Base-by-base conservation (phyloP, 805 yeast species). In the Priceomyces fermenticarens region DNA sequence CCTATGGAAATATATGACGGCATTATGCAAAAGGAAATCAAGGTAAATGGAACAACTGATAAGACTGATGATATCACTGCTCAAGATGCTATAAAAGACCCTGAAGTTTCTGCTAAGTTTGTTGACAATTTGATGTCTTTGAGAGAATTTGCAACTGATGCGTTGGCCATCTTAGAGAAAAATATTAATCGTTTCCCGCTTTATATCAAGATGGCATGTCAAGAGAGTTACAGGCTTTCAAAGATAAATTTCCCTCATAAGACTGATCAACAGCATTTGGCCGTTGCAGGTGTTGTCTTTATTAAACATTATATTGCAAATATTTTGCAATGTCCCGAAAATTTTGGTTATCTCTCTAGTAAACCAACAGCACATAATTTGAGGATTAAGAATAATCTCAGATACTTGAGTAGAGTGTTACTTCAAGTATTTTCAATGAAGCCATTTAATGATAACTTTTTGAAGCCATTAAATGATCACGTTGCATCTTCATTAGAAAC, bases 401-500 rank as follows among this genome's bases (percentile, higher is more conserved):
- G 61, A 13, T 77, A 77, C 40, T 66, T 87, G 35, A 64, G 80
- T 26, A 73, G 80, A 42, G 77, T 85, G 9, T 52, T 88, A 38
- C 65, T 75, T 26, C 95, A 87, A 58, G 58, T 85, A 29, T 81
- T 85, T 15, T 60, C 80, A 3, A 80, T 88, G 81, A 72, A 75
- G 46, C 78, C 86, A 2, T 88, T 88, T 62, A 77, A 75, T 10
- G 81, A 85, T 48, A 77, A 82, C 36, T 88, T 80, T 57, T 62
- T 88, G 50, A 89, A 85, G 55, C 95, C 96, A 1, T 67, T 88
- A 54, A 86, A 86, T 57, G 90, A 85, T 33, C 86, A 78, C 53
- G 73, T 88, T 32, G 70, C 67, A 38, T 65, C 75, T 10, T 72
- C 80, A 7, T 62, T 67, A 5, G 80, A 70, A 6, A 65, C 71